These are phyloP conservation scores for Solanum tarijense DNA, from an alignment of 257 asterid genomes.

Conservation along the genomic window DNA sequence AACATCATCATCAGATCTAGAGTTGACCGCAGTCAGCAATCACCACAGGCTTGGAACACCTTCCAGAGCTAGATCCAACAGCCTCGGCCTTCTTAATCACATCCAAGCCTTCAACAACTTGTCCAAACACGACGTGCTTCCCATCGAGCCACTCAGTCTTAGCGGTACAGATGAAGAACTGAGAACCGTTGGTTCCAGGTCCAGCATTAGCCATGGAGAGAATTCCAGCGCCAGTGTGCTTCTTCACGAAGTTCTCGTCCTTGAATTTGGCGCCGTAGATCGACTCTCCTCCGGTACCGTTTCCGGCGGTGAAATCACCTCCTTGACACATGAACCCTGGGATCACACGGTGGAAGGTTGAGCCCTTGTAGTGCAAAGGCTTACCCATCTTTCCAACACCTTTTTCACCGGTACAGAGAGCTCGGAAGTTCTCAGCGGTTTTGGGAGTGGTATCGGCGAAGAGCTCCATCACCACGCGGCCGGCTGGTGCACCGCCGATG, in stretches of 20 bases:
- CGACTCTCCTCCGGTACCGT: conserved; percentile 72
- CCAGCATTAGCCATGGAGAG: conserved; percentile 77
- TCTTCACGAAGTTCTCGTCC: conserved; percentile 57
- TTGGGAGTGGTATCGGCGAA: conserved; percentile 43
- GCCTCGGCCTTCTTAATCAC: conserved; percentile 51
- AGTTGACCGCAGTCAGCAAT: conserved; percentile 58
- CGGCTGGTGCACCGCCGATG: conserved; percentile 43
- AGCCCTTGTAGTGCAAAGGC: conserved; percentile 74
- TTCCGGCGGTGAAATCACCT: conserved; percentile 70
- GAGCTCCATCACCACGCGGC: conserved; percentile 63
- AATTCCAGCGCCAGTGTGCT: conserved; percentile 55
- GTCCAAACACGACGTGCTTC: conserved; percentile 69
- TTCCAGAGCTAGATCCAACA: conserved; percentile 58
- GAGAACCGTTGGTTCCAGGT: conserved; percentile 63
- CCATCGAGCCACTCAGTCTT: conserved; percentile 69
- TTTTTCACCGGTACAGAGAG: conserved; percentile 72
- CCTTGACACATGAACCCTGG: conserved; percentile 80
- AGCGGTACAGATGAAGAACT: conserved; percentile 57
- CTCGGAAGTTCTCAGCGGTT: conserved; percentile 61
- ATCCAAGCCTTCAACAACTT: conserved; percentile 46
- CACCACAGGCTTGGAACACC: conserved; percentile 47
- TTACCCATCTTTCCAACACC: conserved; percentile 46
- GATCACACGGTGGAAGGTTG: conserved; percentile 64
- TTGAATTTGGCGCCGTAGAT: conserved; percentile 52
- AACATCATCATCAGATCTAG: conserved; percentile 20